Conservation (phyloP, 805 yeast species). For the Candida hungchunana region DNA sequence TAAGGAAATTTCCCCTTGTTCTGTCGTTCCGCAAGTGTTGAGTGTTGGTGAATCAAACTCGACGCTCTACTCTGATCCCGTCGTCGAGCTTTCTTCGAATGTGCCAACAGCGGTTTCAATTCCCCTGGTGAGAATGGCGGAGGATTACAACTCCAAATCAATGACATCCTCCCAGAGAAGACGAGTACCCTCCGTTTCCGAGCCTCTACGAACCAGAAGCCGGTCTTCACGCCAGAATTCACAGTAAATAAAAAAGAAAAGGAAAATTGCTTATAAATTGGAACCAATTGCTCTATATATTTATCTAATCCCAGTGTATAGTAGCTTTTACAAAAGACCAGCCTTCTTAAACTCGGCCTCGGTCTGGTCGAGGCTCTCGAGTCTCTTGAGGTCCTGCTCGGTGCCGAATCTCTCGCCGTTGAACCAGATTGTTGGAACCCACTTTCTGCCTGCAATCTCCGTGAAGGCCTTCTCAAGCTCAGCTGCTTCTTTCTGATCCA, state of each 20-base stretch:
- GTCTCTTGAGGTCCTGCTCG: conserved; percentile 41
- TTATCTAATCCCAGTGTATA: not conserved
- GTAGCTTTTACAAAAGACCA: conserved; percentile 19
- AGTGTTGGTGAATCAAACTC: not conserved
- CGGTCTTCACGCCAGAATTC: conserved; percentile 25
- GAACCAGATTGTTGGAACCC: conserved; percentile 69
- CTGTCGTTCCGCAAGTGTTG: conserved; percentile 1
- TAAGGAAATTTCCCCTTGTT: conserved; percentile 10
- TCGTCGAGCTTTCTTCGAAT: too few species aligned
- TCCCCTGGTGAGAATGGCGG: not conserved
- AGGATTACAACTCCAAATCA: not conserved
- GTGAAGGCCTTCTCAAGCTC: conserved; percentile 54
- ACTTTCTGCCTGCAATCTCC: conserved; percentile 51
- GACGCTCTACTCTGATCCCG: too few species aligned
- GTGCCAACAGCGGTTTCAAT: not conserved
- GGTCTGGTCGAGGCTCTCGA: conserved; percentile 23
- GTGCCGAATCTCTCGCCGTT: conserved; percentile 57
- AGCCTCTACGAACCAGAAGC: conserved; percentile 27
- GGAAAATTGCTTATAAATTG: not conserved
- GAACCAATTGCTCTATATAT: too few species aligned
- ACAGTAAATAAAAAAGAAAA: too few species aligned
- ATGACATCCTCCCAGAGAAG: conserved; percentile 26
- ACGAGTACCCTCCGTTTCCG: conserved; percentile 24
- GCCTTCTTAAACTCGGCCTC: conserved; percentile 21
- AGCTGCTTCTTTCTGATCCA: conserved; percentile 45